Conservation (phyloP, 2,329 filamentous ascomycete genomes). For the Arachnopeziza araneosa region DNA sequence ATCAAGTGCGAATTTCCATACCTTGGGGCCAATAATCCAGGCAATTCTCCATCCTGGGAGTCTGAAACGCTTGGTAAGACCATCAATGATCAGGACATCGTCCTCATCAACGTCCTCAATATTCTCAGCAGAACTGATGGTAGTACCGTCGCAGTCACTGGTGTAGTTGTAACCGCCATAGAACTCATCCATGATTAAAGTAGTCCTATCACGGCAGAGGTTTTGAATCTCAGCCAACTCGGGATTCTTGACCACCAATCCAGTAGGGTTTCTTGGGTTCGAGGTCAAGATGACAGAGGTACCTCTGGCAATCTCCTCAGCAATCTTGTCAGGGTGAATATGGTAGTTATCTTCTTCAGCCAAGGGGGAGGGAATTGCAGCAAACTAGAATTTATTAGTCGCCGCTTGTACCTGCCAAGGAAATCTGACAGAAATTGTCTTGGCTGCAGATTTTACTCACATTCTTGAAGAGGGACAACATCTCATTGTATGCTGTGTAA, state of each 20-base stretch:
- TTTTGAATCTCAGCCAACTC: slow-evolving; percentile 89
- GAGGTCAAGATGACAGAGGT: slow-evolving; percentile 88
- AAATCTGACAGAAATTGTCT: background rate
- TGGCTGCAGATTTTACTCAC: slow-evolving; percentile 36
- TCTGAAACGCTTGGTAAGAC: slow-evolving; percentile 93
- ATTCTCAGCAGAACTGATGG: slow-evolving; percentile 85
- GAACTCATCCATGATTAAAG: slow-evolving; percentile 93
- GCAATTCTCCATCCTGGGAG: slow-evolving; percentile 95
- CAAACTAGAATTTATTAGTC: slow-evolving; percentile 50
- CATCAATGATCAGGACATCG: slow-evolving; percentile 91
- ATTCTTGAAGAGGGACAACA: slow-evolving; percentile 92
- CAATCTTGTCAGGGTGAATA: slow-evolving; percentile 89
- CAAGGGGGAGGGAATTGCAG: slow-evolving; percentile 79
- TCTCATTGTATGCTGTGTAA: slow-evolving; percentile 97
- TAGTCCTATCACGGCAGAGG: slow-evolving; percentile 83
- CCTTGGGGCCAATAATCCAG: slow-evolving; percentile 89
- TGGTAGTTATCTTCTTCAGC: slow-evolving; percentile 84
- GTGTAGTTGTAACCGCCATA: slow-evolving; percentile 97
- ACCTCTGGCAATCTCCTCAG: slow-evolving; percentile 81
- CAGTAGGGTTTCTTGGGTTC: slow-evolving; percentile 92
- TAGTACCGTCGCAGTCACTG: slow-evolving; percentile 80
- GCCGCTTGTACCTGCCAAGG: background rate
- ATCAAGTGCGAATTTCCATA: slow-evolving; percentile 1
- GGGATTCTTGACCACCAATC: slow-evolving; percentile 77
- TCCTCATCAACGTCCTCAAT: slow-evolving; percentile 84